Base-by-base conservation (phyloP, 306 rosid species). In the Ormosia semicastrata region DNA sequence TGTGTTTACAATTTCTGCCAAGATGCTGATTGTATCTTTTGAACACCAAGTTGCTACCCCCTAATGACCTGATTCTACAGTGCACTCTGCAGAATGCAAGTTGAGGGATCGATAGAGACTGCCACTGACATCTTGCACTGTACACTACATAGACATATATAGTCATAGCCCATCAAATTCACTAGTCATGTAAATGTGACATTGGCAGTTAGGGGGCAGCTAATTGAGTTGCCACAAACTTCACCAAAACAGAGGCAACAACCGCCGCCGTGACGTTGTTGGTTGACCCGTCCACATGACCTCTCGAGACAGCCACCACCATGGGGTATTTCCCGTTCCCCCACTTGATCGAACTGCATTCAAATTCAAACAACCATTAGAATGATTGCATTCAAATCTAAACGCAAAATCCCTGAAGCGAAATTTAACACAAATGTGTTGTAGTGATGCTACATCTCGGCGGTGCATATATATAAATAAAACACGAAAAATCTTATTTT, bases 271-370 rank as follows among this genome's bases (percentile, higher is more conserved):
- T 11, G 1, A 18, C 56, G 34, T 10, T 36, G 71, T 64, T 71
- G 14, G 6, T 0, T 11, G 33, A 49, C 15, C 2, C 3, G 11
- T 82, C 43, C 2, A 58, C 76, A 29, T 56, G 18, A 11, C 74
- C 71, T 14, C 40, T 80, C 1, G 96, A 87, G 8, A 79, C 54
- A 0, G 78, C 81, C 60, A 30, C 72, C 34, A 89, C 93, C 41
- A 49, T 46, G 0, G 97, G 93, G 50, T 50, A 34, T 54, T 83
- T 88, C 40, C 83, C 90, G 15, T 89, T 85, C 53, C 92, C 90
- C 0, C 97, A 87, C 54, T 94, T 92, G n/a, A 86, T 86, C 71
- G 87, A 60, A 66, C 98, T 94, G 98, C 92, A 83, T 69, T 60
- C 40, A 78, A 32, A 73, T 82, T 70, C 69, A 77, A 50, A 33